Percentiles rank a stretch among this genome's conserved stretches.
Evolutionary conservation across 2,329 filamentous ascomycete species (phyloP).

Genomic region (Teratosphaeria gauchensis): DNA sequence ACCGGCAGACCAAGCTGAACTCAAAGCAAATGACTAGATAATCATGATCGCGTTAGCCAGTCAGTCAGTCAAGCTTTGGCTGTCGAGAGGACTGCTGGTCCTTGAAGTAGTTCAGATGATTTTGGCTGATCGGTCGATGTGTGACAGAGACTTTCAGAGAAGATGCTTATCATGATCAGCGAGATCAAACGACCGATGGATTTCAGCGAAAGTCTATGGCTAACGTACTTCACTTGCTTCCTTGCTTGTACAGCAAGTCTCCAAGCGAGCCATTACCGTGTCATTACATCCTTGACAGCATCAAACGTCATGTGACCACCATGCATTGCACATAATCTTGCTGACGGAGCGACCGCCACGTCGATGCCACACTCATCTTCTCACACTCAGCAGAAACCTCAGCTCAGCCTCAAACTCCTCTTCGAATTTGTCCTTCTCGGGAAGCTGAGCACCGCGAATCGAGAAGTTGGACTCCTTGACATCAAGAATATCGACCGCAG

Average conservation of each 20-base stretch:
- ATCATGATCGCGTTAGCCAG: no score
- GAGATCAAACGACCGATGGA: no score
- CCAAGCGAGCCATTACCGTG: not conserved
- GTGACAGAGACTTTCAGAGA: no score
- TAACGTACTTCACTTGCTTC: not conserved
- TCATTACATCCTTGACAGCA: not conserved
- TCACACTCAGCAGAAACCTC: slow-evolving; percentile 3
- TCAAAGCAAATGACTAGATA: no score
- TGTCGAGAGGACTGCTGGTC: no score
- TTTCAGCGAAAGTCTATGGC: not conserved
- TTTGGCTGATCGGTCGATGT: no score
- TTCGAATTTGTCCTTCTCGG: slow-evolving; percentile 1
- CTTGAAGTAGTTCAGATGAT: no score
- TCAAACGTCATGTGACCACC: no score
- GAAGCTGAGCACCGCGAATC: not conserved
- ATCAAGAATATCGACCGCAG: slow-evolving; percentile 17
- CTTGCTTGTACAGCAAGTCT: not conserved
- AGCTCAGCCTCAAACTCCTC: slow-evolving; percentile 6
- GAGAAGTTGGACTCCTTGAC: slow-evolving; percentile 11
- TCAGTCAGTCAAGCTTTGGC: no score
- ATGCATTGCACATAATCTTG: not conserved
- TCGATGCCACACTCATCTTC: not conserved
- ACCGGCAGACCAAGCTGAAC: no score
- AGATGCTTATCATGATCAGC: no score
- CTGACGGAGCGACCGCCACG: not conserved